Conservation (phyloP, 2,329 filamentous ascomycete species). For the Gliomastix tumulicola region DNA sequence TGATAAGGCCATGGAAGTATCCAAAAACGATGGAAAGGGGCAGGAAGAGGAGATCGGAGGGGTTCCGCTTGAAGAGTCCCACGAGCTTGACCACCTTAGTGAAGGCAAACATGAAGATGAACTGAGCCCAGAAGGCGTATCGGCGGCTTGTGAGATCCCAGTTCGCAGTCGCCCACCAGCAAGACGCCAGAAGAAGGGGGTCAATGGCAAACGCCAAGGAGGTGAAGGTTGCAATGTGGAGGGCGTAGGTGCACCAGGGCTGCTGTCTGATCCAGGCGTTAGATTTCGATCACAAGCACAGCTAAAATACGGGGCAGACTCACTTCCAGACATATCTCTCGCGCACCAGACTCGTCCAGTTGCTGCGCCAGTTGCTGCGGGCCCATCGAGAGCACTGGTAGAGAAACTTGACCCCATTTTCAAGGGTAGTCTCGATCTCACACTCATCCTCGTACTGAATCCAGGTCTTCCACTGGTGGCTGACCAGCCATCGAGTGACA, state of each 20-base stretch:
- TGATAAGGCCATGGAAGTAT: slow-evolving; percentile 88
- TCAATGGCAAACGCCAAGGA: slow-evolving; percentile 80
- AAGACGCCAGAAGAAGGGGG: slow-evolving; percentile 61
- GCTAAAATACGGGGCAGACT: slow-evolving; percentile 44
- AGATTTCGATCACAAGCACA: too few species aligned
- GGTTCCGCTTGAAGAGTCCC: slow-evolving; percentile 79
- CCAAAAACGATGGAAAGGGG: slow-evolving; percentile 86
- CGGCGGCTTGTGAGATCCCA: slow-evolving; percentile 48
- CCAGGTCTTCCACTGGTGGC: slow-evolving; percentile 87
- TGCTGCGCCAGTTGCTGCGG: slow-evolving; percentile 95
- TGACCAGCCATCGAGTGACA: slow-evolving; percentile 92
- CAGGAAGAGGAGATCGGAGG: slow-evolving; percentile 70
- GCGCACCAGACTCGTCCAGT: slow-evolving; percentile 80
- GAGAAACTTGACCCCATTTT: slow-evolving; percentile 81
- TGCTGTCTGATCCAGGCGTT: slow-evolving; percentile 57
- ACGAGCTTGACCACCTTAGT: slow-evolving; percentile 89
- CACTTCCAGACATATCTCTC: slow-evolving; percentile 84
- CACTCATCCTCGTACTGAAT: slow-evolving; percentile 91
- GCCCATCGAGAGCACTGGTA: slow-evolving; percentile 95
- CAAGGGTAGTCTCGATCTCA: slow-evolving; percentile 87
- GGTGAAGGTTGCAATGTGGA: slow-evolving; percentile 87
- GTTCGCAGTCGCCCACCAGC: slow-evolving; percentile 59
- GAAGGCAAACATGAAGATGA: slow-evolving; percentile 69
- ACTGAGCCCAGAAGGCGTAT: slow-evolving; percentile 53
- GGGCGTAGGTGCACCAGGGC: slow-evolving; percentile 87